Evolutionary conservation across 768 basidiomycete species (phyloP).

Genomic region (Lentinus tigrinus): DNA sequence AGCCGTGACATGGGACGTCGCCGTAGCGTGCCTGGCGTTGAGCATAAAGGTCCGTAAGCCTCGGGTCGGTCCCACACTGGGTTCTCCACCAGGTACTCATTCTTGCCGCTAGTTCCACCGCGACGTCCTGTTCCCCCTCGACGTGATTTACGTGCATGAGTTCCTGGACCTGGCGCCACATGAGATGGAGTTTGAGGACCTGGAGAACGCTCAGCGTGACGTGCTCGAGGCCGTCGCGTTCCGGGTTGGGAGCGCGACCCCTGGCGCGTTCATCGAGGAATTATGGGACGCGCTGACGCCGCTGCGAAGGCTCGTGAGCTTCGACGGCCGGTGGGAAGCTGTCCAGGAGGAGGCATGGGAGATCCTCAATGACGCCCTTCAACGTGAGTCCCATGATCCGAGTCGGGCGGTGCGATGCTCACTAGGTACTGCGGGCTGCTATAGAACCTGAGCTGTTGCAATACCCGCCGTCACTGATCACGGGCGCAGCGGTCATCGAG

Average conservation of each 20-base stretch:
- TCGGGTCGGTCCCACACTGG: conserved; percentile 31
- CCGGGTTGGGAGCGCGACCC: conserved; percentile 50
- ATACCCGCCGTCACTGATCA: conserved; percentile 53
- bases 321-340: conserved; percentile 44
- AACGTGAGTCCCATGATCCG: conserved; percentile 31
- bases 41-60: conserved; percentile 43
- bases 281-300: conserved; percentile 56
- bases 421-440: too few species aligned
- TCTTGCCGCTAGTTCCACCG: conserved; percentile 53
- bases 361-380: conserved; percentile 42
- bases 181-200: conserved; percentile 40
- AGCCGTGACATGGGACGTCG: conserved; percentile 55
- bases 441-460: conserved; percentile 54
- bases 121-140: conserved; percentile 56
- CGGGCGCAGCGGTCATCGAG: conserved; percentile 50
- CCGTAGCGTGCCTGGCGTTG: conserved; percentile 56
- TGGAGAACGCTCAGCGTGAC: conserved; percentile 64
- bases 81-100: not conserved
- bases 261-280: conserved; percentile 51
- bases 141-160: conserved; percentile 50
- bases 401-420: too few species aligned
- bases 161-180: conserved; percentile 53
- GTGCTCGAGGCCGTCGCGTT: conserved; percentile 48
- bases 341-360: conserved; percentile 51
- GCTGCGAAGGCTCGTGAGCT: conserved; percentile 40